phyloP scores from a whole-genome alignment of 768 basidiomycete genomes.

The Collybiopsis luxurians region DNA sequence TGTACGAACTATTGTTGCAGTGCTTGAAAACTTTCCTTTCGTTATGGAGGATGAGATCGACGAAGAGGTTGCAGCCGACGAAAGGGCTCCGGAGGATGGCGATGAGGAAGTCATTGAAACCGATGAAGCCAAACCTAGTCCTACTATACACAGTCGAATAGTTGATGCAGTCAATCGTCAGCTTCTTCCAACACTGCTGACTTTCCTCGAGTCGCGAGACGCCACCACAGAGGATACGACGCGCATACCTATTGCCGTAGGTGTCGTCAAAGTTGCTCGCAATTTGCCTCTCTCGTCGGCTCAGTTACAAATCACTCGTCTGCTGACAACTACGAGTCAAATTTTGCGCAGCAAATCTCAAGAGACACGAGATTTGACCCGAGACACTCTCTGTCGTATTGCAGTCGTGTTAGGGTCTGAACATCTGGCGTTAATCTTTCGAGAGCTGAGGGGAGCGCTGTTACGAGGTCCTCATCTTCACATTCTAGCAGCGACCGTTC shows the following conservation, averaged over 20 bases:
- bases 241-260: constrained; percentile 85
- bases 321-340: constrained; percentile 86
- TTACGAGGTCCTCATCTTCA: constrained; percentile 92
- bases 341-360: constrained; percentile 91
- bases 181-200: constrained; percentile 76
- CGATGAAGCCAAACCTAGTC: constrained; percentile 13
- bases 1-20: constrained; percentile 78
- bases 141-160: constrained; percentile 36
- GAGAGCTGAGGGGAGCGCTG: constrained; percentile 82
- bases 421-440: constrained; percentile 71
- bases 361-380: constrained; percentile 83
- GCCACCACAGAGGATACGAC: constrained; percentile 76
- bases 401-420: constrained; percentile 66
- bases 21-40: constrained; percentile 92
- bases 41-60: constrained; percentile 63
- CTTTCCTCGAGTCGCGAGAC: constrained; percentile 80
- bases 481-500: constrained; percentile 80
- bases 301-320: constrained; percentile 65
- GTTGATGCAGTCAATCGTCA: constrained; percentile 73
- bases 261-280: constrained; percentile 80
- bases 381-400: constrained; percentile 83
- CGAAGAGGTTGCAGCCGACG: constrained; percentile 14
- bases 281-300: constrained; percentile 67
- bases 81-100: constrained; percentile 24
- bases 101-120: constrained; percentile 4